Conservation (phyloP, 2,329 filamentous ascomycete genomes). For the Tolypocladium inflatum region DNA sequence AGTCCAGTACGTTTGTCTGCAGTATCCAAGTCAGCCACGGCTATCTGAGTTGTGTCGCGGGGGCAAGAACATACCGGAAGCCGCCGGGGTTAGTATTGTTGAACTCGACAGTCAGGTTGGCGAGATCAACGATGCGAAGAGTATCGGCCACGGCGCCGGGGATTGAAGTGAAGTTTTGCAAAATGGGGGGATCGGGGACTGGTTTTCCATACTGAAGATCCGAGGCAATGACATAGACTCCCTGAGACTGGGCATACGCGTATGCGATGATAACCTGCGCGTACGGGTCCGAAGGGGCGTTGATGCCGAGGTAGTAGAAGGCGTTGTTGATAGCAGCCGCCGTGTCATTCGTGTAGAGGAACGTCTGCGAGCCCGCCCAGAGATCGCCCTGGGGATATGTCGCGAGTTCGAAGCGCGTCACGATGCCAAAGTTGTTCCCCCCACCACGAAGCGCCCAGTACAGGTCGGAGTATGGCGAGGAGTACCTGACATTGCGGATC, state of each 20-base stretch:
- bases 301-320: constrained; percentile 11
- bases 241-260: constrained; percentile 9
- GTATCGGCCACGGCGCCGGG: constrained; percentile 9
- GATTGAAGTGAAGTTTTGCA: constrained; percentile 11
- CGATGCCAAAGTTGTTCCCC: constrained; percentile 47
- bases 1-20: constrained; percentile 13
- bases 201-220: constrained; percentile 11
- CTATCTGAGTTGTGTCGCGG: no score
- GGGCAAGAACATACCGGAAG: constrained; percentile 9
- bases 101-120: constrained; percentile 11
- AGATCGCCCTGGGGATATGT: constrained; percentile 25
- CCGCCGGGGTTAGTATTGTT: constrained; percentile 12
- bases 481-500: constrained; percentile 28
- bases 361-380: constrained; percentile 26
- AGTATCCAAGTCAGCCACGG: not conserved
- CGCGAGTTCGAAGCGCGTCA: constrained; percentile 36
- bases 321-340: constrained; percentile 10
- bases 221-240: constrained; percentile 8
- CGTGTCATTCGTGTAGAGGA: constrained; percentile 15
- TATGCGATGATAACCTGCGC: constrained; percentile 13
- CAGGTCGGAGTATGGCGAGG: constrained; percentile 34
- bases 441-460: constrained; percentile 49
- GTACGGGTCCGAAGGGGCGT: constrained; percentile 10
- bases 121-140: constrained; percentile 8
- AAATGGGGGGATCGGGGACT: constrained; percentile 7